Base-by-base conservation (phyloP, 2,329 filamentous ascomycete species). In the Escovopsis sp. region DNA sequence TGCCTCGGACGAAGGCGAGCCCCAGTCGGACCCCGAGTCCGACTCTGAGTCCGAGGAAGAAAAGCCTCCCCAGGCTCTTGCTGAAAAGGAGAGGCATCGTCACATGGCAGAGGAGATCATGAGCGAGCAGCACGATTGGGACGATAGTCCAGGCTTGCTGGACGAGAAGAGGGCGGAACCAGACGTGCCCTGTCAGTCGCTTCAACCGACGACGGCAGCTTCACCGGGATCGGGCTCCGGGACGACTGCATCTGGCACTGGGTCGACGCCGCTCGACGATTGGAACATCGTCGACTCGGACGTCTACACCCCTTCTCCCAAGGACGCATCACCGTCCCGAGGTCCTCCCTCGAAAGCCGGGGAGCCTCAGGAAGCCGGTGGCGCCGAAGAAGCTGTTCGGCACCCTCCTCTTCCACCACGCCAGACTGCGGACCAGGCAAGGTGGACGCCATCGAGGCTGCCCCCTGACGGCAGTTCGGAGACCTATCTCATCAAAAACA, bases 401-500 rank as follows among this genome's bases (percentile, higher is more conserved):
- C 60, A 63, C 1, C 45, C 53, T 6, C 3, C 21, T 11, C 42
- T 65, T 9, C 65, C 63, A 3, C 57, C 62, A 0, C 52, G 58
- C 30, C 40, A 45, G 12, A 41, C 47, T 14, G 47, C 45, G 23
- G 47, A 46, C 28, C 46, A 49, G 4, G 53, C 52, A 7, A 42
- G 45, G 31, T 60, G 54, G 55, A 45, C 48, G 13, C 58, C 61
- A 0, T 60, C 64, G 1, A 56, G 62, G 25, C 54, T 60, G 1
- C 57, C 61, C 1, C 53, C 61, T 3, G 54, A 61, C n/a, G 60
- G 56, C 31, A 67, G 66, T 45, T 59, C 66, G 0, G 86, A 94
- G 55, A 90, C 85, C 1, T 96, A 98, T 48, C 80, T 86, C 37
- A 87, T 96, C 53, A 92, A 94, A 52, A 86, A 87, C 40, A 78